Percentiles rank a stretch among this genome's conserved stretches.
These are phyloP conservation scores for Penicillium sp. DNA, from an alignment of 2,329 filamentous ascomycete species.

Conservation along the genomic window DNA sequence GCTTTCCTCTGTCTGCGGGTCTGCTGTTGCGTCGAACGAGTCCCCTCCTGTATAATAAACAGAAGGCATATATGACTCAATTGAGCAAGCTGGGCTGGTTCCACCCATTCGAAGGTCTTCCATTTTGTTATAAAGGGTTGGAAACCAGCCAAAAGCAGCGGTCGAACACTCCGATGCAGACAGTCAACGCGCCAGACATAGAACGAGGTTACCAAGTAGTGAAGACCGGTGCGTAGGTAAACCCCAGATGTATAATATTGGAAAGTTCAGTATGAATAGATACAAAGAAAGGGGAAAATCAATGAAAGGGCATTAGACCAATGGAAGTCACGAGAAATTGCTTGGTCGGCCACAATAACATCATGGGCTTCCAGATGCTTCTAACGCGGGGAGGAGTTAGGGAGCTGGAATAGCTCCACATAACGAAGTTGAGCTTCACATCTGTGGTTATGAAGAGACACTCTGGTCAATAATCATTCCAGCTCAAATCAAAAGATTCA, in stretches of 20 bases:
- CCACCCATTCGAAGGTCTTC: constrained; percentile 6
- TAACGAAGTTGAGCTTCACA: background rate
- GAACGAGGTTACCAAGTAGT: background rate
- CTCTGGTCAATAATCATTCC: too few relatives aligned
- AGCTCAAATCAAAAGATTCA: too few relatives aligned
- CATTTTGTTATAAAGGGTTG: background rate
- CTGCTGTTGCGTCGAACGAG: background rate
- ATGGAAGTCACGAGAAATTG: constrained; percentile 1
- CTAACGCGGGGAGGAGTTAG: constrained; percentile 16
- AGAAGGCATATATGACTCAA: background rate
- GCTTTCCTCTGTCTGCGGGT: constrained; percentile 8
- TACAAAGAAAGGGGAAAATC: background rate
- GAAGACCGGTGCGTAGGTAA: background rate
- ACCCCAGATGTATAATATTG: too few relatives aligned
- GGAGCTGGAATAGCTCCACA: constrained; percentile 12
- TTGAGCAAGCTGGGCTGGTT: background rate
- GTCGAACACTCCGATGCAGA: background rate
- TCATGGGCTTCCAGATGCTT: constrained; percentile 24
- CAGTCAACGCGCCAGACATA: background rate
- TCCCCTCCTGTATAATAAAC: background rate
- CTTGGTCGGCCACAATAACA: constrained; percentile 6
- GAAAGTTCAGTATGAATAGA: too few relatives aligned
- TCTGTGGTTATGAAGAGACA: background rate
- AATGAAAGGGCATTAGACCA: background rate
- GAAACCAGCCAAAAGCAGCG: background rate